These are phyloP conservation scores for Trypanosoma theileri DNA, from an alignment of 208 protist species.

Conservation along the genomic window DNA sequence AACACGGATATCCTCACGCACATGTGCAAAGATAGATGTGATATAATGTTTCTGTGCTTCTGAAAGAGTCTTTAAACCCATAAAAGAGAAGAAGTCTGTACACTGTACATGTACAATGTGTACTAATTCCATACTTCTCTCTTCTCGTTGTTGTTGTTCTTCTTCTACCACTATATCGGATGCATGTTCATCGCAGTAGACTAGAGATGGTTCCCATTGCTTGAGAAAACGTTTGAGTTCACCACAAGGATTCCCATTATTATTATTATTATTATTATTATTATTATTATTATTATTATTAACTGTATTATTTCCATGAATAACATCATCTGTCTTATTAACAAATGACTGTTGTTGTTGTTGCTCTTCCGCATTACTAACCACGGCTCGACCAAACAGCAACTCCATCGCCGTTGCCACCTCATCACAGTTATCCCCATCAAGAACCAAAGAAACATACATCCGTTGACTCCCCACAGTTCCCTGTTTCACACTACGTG, in stretches of 20 bases:
- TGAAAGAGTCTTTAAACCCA: background rate
- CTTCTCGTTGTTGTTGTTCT: background rate
- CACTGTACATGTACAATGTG: conserved; percentile 32
- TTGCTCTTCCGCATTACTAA: background rate
- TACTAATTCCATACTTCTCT: background rate
- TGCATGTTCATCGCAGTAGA: conserved; percentile 21
- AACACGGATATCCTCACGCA: conserved; percentile 8
- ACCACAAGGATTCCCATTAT: background rate
- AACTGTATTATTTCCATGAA: background rate
- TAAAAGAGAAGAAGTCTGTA: conserved; percentile 17
- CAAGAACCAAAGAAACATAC: conserved; percentile 77
- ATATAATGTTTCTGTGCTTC: conserved; percentile 10
- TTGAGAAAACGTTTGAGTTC: conserved; percentile 12
- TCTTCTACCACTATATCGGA: background rate
- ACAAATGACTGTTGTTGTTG: background rate
- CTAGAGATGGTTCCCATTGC: conserved; percentile 21
- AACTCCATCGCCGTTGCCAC: conserved; percentile 40
- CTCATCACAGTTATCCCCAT: conserved; percentile 49
- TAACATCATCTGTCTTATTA: background rate
- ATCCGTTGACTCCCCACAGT: conserved; percentile 50
- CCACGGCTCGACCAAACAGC: conserved; percentile 37
- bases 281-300: background rate
- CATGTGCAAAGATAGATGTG: conserved; percentile 17
- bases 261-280: background rate
- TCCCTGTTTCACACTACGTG: conserved; percentile 52